Evolutionary conservation across 164 flowering plant species (phyloP).

Genomic region (Tetrastigma voinierianum): DNA sequence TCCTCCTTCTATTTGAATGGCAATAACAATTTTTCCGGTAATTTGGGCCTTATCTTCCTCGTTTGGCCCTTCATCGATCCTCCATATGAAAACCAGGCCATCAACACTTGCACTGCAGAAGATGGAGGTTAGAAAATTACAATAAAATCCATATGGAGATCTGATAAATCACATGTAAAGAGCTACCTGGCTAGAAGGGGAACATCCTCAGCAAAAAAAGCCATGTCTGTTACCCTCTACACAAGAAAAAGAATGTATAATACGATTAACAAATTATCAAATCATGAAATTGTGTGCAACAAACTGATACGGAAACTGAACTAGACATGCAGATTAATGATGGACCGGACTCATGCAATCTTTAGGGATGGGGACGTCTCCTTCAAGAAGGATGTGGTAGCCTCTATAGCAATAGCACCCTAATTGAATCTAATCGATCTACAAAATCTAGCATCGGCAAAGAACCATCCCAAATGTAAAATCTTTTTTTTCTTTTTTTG

Average conservation of each 20-base stretch:
- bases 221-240: slow-evolving; percentile 93
- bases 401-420: no score
- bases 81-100: slow-evolving; percentile 80
- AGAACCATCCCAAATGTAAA: no score
- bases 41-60: slow-evolving; percentile 86
- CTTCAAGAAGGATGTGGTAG: no score
- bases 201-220: slow-evolving; percentile 94
- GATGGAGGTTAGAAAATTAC: slow-evolving; percentile 12
- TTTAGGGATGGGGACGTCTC: no score
- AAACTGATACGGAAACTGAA: no score
- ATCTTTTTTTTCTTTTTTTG: no score
- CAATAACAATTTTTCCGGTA: slow-evolving; percentile 54
- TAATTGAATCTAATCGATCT: no score
- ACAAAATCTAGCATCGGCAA: no score
- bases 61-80: slow-evolving; percentile 73
- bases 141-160: not conserved
- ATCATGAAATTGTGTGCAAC: not conserved
- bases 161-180: not conserved
- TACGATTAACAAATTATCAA: not conserved
- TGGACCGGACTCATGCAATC: no score
- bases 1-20: slow-evolving; percentile 65
- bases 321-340: no score
- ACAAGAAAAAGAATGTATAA: slow-evolving; percentile 9
- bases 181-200: slow-evolving; percentile 84
- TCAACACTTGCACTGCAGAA: slow-evolving; percentile 71